Evolutionary conservation across 306 rosid species (phyloP).

Genomic region (Cicer chorassanicum): DNA sequence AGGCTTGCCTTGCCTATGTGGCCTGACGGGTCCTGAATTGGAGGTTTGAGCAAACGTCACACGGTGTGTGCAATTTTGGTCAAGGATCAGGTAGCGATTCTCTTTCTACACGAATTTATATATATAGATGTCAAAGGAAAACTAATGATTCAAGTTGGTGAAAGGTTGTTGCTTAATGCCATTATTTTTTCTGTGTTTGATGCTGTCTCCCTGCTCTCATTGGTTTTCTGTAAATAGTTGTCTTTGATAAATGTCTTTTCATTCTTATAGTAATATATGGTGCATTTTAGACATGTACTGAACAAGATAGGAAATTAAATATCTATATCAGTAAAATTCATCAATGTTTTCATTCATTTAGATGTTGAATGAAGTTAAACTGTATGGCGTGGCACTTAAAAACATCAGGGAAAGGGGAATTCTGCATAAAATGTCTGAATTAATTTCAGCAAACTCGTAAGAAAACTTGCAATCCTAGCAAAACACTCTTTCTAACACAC

Average conservation of each 20-base stretch:
- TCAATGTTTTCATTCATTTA: conserved; percentile 18
- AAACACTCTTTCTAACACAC: conserved; percentile 4
- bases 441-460: background rate
- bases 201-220: conserved; percentile 38
- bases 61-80: conserved; percentile 45
- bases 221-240: conserved; percentile 52
- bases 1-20: conserved; percentile 48
- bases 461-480: background rate
- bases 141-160: conserved; percentile 65
- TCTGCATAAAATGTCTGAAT: conserved; percentile 14
- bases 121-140: conserved; percentile 61
- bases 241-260: conserved; percentile 39
- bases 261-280: conserved; percentile 43
- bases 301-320: conserved; percentile 44
- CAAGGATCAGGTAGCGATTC: conserved; percentile 58
- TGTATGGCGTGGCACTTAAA: background rate
- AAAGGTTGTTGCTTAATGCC: conserved; percentile 55
- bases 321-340: conserved; percentile 27
- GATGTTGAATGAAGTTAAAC: conserved; percentile 3
- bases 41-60: conserved; percentile 48
- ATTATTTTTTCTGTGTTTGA: conserved; percentile 37
- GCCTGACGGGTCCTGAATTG: conserved; percentile 49
- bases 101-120: conserved; percentile 45
- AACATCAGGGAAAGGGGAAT: conserved; percentile 7
- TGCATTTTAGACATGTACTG: conserved; percentile 35